Percentiles rank a stretch among this genome's conserved stretches.
phyloP scores from a whole-genome alignment of 2,329 filamentous ascomycete genomes.

The Stachybotrys elegans region DNA sequence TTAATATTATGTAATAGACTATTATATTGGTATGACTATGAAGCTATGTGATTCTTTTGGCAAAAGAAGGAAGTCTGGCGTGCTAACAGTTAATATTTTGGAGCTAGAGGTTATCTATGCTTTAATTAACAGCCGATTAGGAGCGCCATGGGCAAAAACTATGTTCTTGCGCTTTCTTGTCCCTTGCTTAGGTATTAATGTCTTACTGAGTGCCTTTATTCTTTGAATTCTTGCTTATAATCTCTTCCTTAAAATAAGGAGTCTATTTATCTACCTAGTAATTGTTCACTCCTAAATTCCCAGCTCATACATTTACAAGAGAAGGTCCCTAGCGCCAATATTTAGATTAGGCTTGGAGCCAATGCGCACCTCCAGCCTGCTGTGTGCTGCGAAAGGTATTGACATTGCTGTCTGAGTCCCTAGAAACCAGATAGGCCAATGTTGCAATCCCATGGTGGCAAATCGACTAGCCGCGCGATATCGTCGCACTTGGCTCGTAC shows the following conservation, averaged over 20 bases:
- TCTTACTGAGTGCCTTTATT: too few relatives aligned
- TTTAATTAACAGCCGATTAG: background rate
- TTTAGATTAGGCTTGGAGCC: too few relatives aligned
- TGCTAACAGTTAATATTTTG: constrained; percentile 5
- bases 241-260: background rate
- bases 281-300: too few relatives aligned
- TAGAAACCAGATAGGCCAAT: too few relatives aligned
- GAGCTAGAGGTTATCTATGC: constrained; percentile 1
- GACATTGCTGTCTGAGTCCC: too few relatives aligned
- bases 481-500: constrained; percentile 84
- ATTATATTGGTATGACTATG: constrained; percentile 3
- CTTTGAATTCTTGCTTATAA: background rate
- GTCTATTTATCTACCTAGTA: too few relatives aligned
- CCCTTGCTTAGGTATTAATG: background rate
- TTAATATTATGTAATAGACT: constrained; percentile 2
- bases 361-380: too few relatives aligned
- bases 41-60: constrained; percentile 3
- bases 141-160: background rate
- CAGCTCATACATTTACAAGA: too few relatives aligned
- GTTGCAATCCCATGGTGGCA: constrained; percentile 53
- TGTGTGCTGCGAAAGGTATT: too few relatives aligned
- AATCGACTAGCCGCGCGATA: constrained; percentile 67
- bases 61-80: constrained; percentile 3
- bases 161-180: background rate
- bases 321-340: too few relatives aligned